phyloP scores from a whole-genome alignment of 108 stramenopile genomes.

The Skeletonema tropicum region DNA sequence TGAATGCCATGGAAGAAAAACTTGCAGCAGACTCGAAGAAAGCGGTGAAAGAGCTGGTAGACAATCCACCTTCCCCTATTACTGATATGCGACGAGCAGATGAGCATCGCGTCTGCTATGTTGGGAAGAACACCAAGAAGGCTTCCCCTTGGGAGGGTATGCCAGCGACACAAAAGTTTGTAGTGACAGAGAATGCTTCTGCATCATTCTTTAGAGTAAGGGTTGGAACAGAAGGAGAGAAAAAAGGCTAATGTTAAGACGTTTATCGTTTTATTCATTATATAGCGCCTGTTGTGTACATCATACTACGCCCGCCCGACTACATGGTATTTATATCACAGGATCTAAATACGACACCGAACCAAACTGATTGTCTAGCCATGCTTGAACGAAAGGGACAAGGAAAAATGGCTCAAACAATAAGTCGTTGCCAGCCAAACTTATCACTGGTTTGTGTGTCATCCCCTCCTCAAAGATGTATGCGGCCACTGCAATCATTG shows the following conservation, averaged over 20 bases:
- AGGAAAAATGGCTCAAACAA: slow-evolving; percentile 80
- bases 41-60: slow-evolving; percentile 71
- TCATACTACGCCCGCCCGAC: background rate
- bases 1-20: slow-evolving; percentile 54
- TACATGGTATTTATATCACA: background rate
- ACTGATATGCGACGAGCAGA: slow-evolving; percentile 86
- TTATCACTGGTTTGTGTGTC: slow-evolving; percentile 66
- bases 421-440: slow-evolving; percentile 68
- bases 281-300: background rate
- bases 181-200: slow-evolving; percentile 14
- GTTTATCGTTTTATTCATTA: background rate
- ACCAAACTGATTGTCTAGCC: slow-evolving; percentile 68
- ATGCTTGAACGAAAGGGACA: slow-evolving; percentile 75
- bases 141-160: slow-evolving; percentile 74
- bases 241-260: slow-evolving; percentile 11
- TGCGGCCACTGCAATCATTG: slow-evolving; percentile 91
- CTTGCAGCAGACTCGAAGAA: slow-evolving; percentile 23
- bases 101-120: slow-evolving; percentile 71
- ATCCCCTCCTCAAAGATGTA: slow-evolving; percentile 84
- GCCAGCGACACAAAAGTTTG: slow-evolving; percentile 67
- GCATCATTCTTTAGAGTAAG: slow-evolving; percentile 43
- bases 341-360: slow-evolving; percentile 20
- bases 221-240: background rate
- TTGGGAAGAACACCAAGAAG: slow-evolving; percentile 79
- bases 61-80: slow-evolving; percentile 78